A percentile compares a stretch with the other conserved stretches of the same genome.
Conservation (phyloP, 306 rosid species). For the Corylus avellana region DNA sequence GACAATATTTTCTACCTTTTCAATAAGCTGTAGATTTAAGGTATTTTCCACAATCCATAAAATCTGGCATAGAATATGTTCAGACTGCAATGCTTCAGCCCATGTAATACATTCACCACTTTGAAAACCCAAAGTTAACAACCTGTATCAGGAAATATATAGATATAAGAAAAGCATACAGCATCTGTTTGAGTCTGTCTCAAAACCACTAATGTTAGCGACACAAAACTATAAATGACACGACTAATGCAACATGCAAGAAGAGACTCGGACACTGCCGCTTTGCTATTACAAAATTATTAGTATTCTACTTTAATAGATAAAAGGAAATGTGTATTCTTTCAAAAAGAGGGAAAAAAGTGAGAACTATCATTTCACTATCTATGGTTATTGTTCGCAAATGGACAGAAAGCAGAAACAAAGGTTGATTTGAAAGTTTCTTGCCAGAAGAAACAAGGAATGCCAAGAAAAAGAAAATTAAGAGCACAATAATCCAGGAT, state of each 20-base stretch:
- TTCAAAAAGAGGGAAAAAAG: neutral
- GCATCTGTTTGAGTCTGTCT: neutral
- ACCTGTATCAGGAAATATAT: conserved; percentile 37
- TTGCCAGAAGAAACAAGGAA: neutral
- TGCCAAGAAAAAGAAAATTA: neutral
- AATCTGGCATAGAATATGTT: conserved; percentile 54
- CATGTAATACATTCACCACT: conserved; percentile 58
- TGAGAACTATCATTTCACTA: neutral
- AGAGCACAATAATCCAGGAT: neutral
- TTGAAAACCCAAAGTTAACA: conserved; percentile 67
- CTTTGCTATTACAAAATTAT: neutral
- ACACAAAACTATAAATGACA: neutral
- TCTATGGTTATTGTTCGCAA: no score
- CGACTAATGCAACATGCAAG: neutral
- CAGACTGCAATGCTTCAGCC: conserved; percentile 72
- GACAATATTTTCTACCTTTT: conserved; percentile 59
- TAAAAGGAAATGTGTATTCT: neutral
- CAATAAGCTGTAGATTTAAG: conserved; percentile 70
- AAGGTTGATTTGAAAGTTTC: neutral
- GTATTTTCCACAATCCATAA: conserved; percentile 91
- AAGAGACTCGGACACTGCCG: neutral
- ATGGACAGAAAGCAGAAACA: neutral
- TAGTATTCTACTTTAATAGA: neutral
- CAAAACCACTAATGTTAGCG: neutral
- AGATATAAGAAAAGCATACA: no score